A percentile compares a stretch with the other conserved stretches of the same genome.
These are phyloP conservation scores for Melastoma malabathricum DNA, from an alignment of 345 rosid species.

Conservation along the genomic window DNA sequence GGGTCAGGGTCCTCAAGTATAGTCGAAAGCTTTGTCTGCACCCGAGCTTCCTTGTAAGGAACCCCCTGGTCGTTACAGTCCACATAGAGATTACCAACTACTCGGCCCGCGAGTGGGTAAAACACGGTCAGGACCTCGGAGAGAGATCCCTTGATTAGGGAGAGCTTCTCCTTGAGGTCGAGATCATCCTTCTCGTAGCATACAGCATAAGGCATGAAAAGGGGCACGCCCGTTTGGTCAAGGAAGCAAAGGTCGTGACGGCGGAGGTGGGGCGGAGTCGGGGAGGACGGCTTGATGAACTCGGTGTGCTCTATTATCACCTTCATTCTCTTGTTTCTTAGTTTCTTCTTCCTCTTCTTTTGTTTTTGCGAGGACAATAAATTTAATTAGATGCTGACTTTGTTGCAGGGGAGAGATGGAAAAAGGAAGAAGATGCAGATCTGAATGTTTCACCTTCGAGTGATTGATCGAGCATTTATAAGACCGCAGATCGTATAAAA, in stretches of 20 bases:
- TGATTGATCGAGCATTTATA: too few species aligned
- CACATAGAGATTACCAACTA: constrained; percentile 6
- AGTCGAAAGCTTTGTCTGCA: constrained; percentile 13
- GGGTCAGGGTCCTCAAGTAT: constrained; percentile 15
- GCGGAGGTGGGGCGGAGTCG: constrained; percentile 10
- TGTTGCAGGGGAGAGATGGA: too few species aligned
- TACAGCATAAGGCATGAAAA: constrained; percentile 8
- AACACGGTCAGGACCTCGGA: constrained; percentile 23
- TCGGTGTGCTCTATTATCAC: too few species aligned
- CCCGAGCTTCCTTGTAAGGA: constrained; percentile 22
- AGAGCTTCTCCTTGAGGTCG: constrained; percentile 2
- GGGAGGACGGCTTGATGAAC: constrained; percentile 13
- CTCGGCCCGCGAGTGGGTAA: constrained; percentile 24
- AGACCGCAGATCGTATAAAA: too few species aligned
- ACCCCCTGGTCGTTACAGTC: constrained; percentile 29
- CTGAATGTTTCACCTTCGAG: too few species aligned
- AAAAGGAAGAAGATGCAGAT: too few species aligned
- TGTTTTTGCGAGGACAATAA: too few species aligned
- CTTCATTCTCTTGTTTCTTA: too few species aligned
- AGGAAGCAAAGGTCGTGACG: constrained; percentile 11
- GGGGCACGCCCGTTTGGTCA: constrained; percentile 16
- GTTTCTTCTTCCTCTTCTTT: too few species aligned
- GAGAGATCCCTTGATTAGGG: constrained; percentile 23
- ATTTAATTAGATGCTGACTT: too few species aligned
- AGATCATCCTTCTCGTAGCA: constrained; percentile 3